Evolutionary conservation across 2,329 filamentous ascomycete genomes (phyloP), one percentile per base, ranked within the genome.

Genomic region (Trichoderma sp.): DNA sequence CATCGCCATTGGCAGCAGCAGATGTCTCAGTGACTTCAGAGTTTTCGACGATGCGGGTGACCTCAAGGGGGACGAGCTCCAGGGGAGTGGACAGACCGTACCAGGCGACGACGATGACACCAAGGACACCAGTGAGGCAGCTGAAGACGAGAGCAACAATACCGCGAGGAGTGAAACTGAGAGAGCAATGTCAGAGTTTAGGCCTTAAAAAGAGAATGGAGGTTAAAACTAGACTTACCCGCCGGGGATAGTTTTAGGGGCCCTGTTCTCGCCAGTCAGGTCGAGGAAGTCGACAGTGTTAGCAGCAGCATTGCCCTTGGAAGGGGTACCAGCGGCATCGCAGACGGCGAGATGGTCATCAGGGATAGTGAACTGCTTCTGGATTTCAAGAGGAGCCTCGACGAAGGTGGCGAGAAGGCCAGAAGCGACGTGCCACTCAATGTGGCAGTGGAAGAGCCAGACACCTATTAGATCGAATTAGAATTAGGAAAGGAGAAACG

Each of bases 361-460:
- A 0, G 93, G 92, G 24, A 97, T 87, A 0, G 81, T 82, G 43
- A 91, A 75, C 0, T 80, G 83, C 72, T 87, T 80, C 77, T 94
- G 92, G 0, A 96, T 78, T 21, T 89, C 85, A 4, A 86, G 78
- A 0, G 90, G 90, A 0, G 88, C 87, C 79, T 92, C 90, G 73
- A 92, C 80, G 74, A 93, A 87, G 1, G 89, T 90, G 28, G 89
- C 87, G 4, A 89, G 83, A 3, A 93, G 84, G n/a, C 92, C 92
- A 3, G 89, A 89, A 1, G 86, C 82, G 71, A 93, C 84, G 78
- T 94, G 92, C 91, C 91, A 95, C 78, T 93, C 91, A 68, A 95
- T 91, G 79, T 95, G 93, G 81, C 92, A 95, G 81, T 94, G 92
- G 82, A 94, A 92, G 4, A 92, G 80, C 90, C 90, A 92, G 26